Conservation (phyloP, 2,329 filamentous ascomycete species). For the Ophiostoma fasciatum region DNA sequence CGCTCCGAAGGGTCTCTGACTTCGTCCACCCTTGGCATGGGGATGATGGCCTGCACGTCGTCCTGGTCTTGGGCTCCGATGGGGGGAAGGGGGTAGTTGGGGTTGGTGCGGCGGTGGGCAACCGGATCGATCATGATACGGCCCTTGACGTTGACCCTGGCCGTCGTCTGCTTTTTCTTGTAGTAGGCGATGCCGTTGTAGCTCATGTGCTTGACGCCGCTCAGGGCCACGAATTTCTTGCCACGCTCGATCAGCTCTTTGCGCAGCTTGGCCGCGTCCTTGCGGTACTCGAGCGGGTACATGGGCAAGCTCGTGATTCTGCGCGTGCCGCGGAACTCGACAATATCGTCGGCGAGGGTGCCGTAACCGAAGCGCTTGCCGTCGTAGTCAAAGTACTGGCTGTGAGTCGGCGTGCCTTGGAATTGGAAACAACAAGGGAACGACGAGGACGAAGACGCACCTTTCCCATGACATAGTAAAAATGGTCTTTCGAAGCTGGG, state of each 20-base stretch:
- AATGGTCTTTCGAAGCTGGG: constrained; percentile 58
- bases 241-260: constrained; percentile 61
- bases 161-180: constrained; percentile 60
- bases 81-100: constrained; percentile 66
- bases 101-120: constrained; percentile 70
- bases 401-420: background rate
- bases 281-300: constrained; percentile 71
- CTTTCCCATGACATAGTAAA: constrained; percentile 60
- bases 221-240: constrained; percentile 68
- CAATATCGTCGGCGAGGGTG: constrained; percentile 52
- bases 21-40: too few relatives aligned
- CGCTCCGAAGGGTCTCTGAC: too few relatives aligned
- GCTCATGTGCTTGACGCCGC: constrained; percentile 68
- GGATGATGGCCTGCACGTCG: too few relatives aligned
- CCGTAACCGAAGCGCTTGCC: constrained; percentile 74
- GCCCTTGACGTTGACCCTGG: constrained; percentile 75
- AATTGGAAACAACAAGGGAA: background rate
- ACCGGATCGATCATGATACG: constrained; percentile 79
- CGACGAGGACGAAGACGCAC: constrained; percentile 12
- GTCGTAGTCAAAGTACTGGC: constrained; percentile 68
- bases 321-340: constrained; percentile 62
- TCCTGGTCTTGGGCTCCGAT: too few relatives aligned
- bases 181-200: constrained; percentile 75
- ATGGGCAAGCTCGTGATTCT: constrained; percentile 67
- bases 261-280: constrained; percentile 49